Evolutionary conservation across 1,139 yeast species (phyloP).

Genomic region (Hemisphaericaspora xylofermentans): DNA sequence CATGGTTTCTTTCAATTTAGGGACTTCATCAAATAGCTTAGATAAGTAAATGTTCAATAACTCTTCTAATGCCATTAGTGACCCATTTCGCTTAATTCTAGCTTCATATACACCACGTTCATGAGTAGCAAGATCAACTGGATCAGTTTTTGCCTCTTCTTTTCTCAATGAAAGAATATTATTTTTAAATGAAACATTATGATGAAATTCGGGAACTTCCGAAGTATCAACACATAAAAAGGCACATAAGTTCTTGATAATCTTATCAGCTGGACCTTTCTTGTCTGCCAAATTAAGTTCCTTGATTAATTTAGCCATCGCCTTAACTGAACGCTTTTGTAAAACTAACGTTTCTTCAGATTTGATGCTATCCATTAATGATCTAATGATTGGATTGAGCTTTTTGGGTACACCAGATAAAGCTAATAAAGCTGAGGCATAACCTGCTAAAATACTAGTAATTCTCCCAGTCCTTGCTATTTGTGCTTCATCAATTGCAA

Average conservation of each 20-base stretch:
- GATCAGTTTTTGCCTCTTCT: constrained; percentile 73
- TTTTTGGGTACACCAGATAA: constrained; percentile 74
- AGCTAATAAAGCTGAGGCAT: constrained; percentile 71
- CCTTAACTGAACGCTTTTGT: constrained; percentile 69
- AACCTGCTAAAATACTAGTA: constrained; percentile 66
- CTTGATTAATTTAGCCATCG: constrained; percentile 64
- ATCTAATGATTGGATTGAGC: constrained; percentile 82
- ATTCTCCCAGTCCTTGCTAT: constrained; percentile 54
- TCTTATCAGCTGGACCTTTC: constrained; percentile 77
- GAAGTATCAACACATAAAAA: constrained; percentile 93
- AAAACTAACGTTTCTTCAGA: constrained; percentile 65
- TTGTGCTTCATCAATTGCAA: constrained; percentile 71
- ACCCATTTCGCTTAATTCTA: constrained; percentile 79
- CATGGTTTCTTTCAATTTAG: constrained; percentile 67
- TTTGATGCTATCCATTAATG: constrained; percentile 91
- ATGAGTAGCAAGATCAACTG: constrained; percentile 62
- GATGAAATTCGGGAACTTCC: constrained; percentile 90
- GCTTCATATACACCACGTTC: constrained; percentile 72
- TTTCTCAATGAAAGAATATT: constrained; percentile 72
- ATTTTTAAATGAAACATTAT: constrained; percentile 57
- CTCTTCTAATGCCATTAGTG: constrained; percentile 65
- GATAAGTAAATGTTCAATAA: constrained; percentile 52
- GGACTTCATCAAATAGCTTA: constrained; percentile 57
- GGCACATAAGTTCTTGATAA: constrained; percentile 86
- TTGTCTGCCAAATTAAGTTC: constrained; percentile 60